Base-by-base conservation (phyloP, 192 early-diverging fungal species). In the Phlyctochytrium bullatum region DNA sequence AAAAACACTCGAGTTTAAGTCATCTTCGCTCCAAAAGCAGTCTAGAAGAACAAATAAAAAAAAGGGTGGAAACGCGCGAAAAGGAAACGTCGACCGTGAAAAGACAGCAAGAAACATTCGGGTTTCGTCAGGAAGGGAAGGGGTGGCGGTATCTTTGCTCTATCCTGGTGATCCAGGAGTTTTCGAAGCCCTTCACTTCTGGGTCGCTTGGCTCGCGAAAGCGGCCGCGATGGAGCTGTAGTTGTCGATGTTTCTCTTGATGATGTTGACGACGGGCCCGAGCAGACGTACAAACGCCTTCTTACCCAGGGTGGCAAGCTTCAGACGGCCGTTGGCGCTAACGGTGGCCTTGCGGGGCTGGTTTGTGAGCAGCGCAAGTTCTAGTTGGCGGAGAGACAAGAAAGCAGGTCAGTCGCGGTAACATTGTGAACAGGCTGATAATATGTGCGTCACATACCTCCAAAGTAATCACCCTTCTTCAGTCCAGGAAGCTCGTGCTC, bases 251-350 rank as follows among this genome's bases (percentile, higher is more conserved):
- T 99, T 96, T 59, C 97, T 83, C 71, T 96, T 90, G 62, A 99
- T 88, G 58, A 98, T 99, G 69, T 97, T 93, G 54, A 92, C 88
- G 54, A 95, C 89, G 16, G 97, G 95, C 2, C 97, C 97, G 2
- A 99, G 81, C 52, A 99, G 80, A n/a, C 97, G 88, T 50, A 91
- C 91, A 75, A 99, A 99, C 2, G 94, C 93, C 69, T 92, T 90
- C 74, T 96, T 95, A 64, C 91, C 93, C 52, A 99, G 78, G 16
- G 91, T 92, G 3, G 97, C 97, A 74, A 92, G 93, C 87, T 97
- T 99, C 66, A 96, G 80, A 52, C 88, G 85, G 32, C 94, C 93
- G 60, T 88, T 85, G 16, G 97, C 92, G 17, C 79, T 68, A 20
- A 99, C 90, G 40, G 92, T 95, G 3, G 94, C 97, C 61, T 88